Base-by-base conservation (phyloP, 177 flowering plant species). In the Vitis hybrid region DNA sequence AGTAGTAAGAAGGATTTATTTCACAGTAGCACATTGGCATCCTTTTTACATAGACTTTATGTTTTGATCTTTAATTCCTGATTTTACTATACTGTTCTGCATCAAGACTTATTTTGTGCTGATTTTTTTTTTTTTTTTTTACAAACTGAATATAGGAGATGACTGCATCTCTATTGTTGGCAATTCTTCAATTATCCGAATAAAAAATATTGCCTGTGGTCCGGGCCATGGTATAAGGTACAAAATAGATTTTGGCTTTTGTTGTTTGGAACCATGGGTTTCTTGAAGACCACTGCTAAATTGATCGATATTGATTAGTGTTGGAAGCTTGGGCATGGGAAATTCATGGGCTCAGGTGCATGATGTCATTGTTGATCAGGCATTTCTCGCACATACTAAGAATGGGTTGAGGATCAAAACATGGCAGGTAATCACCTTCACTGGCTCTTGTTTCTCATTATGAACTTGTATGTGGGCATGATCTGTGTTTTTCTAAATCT, bases 211-310 rank as follows among this genome's bases (percentile, higher is more conserved):
- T 60, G 21, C 67, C 7, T 91, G 99, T 79, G 96, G 91, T 11
- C 92, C 94, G 32, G 99, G 99, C 67, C 98, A 95, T 79, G 99
- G 99, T 61, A 93, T 95, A 80, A 94, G 98, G 98, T 92, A 79
- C 46, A 60, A 21, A 19, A 11, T 21, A 24, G 18, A 13, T 54
- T 48, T 24, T 24, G 27, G 15, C 21, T 35, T n/a, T 13, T 46
- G 6, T 50, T 27, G 18, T 19, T 13, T 4, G 52, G 46, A 12
- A 60, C 57, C 59, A 3, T 2, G 8, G 1, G 35, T 67, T 24
- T 19, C n/a, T 35, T 52, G 19, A 49, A 52, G 3, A 16, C 12
- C n/a, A 30, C 48, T 35, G 32, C 68, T 76, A 30, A 6, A 74
- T 24, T 69, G 40, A 14, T 66, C 1, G 67, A 2, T 52, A 18